Evolutionary conservation across 2,329 filamentous ascomycete species (phyloP).

Genomic region (Aspergillus vadensis): DNA sequence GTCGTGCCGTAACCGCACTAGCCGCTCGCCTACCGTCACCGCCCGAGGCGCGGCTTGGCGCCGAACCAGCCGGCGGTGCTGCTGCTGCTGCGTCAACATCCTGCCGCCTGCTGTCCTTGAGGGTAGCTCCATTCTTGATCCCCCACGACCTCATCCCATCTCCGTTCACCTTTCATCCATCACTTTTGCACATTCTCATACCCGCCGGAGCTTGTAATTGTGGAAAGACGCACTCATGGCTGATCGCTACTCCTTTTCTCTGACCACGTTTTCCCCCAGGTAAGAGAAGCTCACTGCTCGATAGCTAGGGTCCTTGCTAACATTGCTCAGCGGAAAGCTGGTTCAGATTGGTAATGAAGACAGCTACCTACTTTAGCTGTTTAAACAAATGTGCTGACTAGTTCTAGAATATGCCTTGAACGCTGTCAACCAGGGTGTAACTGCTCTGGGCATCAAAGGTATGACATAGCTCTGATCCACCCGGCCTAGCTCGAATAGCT

Average conservation of each 20-base stretch:
- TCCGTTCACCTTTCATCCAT: conserved; percentile 9
- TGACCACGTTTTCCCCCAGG: conserved; percentile 99
- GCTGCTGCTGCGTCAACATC: conserved; percentile 36
- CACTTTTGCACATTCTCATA: conserved; percentile 11
- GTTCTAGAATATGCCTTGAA: conserved; percentile 92
- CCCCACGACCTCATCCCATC: conserved; percentile 18
- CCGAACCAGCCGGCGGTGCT: conserved; percentile 14
- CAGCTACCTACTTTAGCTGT: neutral
- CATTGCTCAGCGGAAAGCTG: conserved; percentile 79
- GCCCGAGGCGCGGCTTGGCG: conserved; percentile 23
- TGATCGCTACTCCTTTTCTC: conserved; percentile 97
- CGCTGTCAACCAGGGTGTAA: conserved; percentile 98
- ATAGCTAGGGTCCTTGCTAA: conserved; percentile 43
- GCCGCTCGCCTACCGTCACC: conserved; percentile 29
- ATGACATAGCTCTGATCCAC: conserved; percentile 28
- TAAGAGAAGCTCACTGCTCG: conserved; percentile 42
- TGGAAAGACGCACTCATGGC: conserved; percentile 66
- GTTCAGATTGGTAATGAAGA: conserved; percentile 81
- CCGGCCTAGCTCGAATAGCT: conserved; percentile 9
- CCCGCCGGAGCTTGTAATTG: conserved; percentile 20
- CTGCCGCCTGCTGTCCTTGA: conserved; percentile 32
- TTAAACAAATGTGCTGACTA: conserved; percentile 19
- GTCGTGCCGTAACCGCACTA: conserved; percentile 20
- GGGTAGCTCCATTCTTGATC: conserved; percentile 35
- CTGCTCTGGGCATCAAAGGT: conserved; percentile 98